Conservation (phyloP, 148 eudicot genomes). For the Nyssa sinensis region DNA sequence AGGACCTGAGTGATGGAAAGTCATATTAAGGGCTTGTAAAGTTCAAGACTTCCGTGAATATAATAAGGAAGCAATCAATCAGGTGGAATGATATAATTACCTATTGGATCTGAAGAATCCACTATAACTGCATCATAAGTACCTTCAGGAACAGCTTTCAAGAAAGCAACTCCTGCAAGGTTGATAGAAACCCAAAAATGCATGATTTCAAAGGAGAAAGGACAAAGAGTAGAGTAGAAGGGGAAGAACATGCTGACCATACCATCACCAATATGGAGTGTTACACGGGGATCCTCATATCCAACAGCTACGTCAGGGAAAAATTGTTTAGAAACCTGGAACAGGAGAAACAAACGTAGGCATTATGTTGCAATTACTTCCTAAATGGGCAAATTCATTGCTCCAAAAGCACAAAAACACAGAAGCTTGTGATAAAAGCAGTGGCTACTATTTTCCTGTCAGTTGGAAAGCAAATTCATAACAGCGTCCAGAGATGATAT, state of each 20-base stretch:
- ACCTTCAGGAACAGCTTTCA: slow-evolving; percentile 68
- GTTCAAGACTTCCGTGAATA: not conserved
- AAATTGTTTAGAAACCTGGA: slow-evolving; percentile 68
- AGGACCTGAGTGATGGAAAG: slow-evolving; percentile 51
- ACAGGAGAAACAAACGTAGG: not conserved
- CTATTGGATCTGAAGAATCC: slow-evolving; percentile 89
- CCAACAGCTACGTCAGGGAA: slow-evolving; percentile 87
- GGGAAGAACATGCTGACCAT: slow-evolving; percentile 11
- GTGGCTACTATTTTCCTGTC: too few relatives aligned
- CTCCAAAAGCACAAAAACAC: not conserved
- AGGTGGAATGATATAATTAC: slow-evolving; percentile 23
- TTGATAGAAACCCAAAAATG: not conserved
- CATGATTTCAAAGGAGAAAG: not conserved
- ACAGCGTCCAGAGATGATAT: not conserved
- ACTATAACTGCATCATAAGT: slow-evolving; percentile 83
- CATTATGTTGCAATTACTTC: not conserved
- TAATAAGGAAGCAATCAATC: not conserved
- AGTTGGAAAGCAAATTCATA: too few relatives aligned
- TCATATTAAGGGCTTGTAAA: not conserved
- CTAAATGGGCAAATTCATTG: not conserved
- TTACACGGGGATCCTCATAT: slow-evolving; percentile 84
- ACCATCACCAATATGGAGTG: slow-evolving; percentile 88
- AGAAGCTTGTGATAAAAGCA: not conserved
- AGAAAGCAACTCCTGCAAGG: slow-evolving; percentile 71
- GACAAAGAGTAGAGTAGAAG: not conserved